phyloP scores from a whole-genome alignment of 2,329 filamentous ascomycete species.

The Aspergillus floridensis region DNA sequence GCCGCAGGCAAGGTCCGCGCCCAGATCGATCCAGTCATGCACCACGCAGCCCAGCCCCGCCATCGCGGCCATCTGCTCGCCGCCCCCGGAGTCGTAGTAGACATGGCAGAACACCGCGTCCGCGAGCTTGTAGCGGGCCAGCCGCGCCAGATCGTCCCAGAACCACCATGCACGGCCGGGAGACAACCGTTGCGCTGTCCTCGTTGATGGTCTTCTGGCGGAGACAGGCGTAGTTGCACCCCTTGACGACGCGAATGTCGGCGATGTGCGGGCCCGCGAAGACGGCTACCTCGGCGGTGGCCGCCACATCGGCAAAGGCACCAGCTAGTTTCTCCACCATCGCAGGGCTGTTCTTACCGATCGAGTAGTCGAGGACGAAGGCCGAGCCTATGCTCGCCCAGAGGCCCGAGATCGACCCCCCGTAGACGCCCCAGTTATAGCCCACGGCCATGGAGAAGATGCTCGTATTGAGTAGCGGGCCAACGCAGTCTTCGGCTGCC shows the following conservation, averaged over 20 bases:
- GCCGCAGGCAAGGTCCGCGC: not conserved
- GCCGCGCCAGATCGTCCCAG: not conserved
- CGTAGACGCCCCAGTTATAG: not conserved
- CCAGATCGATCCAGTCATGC: not conserved
- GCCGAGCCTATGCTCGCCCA: not conserved
- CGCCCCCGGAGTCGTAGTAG: not conserved
- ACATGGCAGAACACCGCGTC: not conserved
- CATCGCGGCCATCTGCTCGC: not conserved
- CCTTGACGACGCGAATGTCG: not conserved
- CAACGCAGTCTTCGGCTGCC: not conserved
- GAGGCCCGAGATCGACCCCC: not conserved
- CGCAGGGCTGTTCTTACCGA: not conserved
- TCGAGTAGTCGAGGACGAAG: not conserved
- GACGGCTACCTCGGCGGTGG: not conserved
- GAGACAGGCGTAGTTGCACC: not conserved
- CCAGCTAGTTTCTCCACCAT: not conserved
- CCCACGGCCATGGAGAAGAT: not conserved
- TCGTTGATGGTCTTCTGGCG: not conserved
- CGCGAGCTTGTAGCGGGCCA: constrained; percentile 1
- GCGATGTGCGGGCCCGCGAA: not conserved
- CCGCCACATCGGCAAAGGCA: not conserved
- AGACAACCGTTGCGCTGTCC: not conserved
- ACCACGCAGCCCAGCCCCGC: not conserved
- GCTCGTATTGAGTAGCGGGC: not conserved
- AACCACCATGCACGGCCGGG: not conserved